Evolutionary conservation across 2,329 filamentous ascomycete species (phyloP).

Genomic region (Fusarium buxicola): DNA sequence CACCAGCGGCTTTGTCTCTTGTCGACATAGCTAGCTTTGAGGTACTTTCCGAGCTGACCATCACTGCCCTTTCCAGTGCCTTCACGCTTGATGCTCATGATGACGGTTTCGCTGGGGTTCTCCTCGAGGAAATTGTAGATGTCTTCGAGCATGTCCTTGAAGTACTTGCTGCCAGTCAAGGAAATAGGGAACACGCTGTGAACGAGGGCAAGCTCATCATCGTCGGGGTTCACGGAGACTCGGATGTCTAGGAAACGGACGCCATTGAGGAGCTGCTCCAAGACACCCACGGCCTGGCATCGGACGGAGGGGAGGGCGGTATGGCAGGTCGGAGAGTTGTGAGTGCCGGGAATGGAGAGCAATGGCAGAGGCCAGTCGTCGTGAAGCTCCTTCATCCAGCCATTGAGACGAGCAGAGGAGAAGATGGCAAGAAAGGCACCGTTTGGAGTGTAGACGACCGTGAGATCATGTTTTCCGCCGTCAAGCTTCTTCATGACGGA

Average conservation of each 20-base stretch:
- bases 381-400: slow-evolving; percentile 85
- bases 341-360: slow-evolving; percentile 92
- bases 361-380: slow-evolving; percentile 79
- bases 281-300: slow-evolving; percentile 84
- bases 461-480: slow-evolving; percentile 66
- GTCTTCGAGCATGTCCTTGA: slow-evolving; percentile 77
- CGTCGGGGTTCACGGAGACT: slow-evolving; percentile 66
- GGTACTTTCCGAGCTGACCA: slow-evolving; percentile 78
- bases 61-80: slow-evolving; percentile 85
- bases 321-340: slow-evolving; percentile 91
- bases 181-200: slow-evolving; percentile 92
- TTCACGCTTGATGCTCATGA: slow-evolving; percentile 92
- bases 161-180: slow-evolving; percentile 82
- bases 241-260: slow-evolving; percentile 95
- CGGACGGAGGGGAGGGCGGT: slow-evolving; percentile 90
- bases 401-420: slow-evolving; percentile 74
- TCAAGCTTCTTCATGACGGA: slow-evolving; percentile 69
- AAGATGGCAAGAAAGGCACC: slow-evolving; percentile 72
- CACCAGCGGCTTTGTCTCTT: slow-evolving; percentile 75
- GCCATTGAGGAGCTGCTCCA: slow-evolving; percentile 85
- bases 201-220: slow-evolving; percentile 81
- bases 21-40: slow-evolving; percentile 77
- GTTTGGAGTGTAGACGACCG: slow-evolving; percentile 72
- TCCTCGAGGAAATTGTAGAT: slow-evolving; percentile 80
- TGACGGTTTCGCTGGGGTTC: slow-evolving; percentile 83